Conservation (phyloP, 73 alveolate genomes). For the Tetrahymena elliotti region DNA sequence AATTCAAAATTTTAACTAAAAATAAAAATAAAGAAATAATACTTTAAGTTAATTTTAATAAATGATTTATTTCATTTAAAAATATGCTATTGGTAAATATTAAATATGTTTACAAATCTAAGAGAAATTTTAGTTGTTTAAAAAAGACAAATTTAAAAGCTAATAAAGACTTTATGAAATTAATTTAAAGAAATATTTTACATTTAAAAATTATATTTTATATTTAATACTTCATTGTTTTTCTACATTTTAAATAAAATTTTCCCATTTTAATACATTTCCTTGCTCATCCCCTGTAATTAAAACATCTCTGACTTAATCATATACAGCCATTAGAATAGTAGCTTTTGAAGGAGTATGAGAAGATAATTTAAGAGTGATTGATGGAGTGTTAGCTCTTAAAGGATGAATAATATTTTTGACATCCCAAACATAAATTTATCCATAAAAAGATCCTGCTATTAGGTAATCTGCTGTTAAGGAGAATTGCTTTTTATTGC, state of each 20-base stretch:
- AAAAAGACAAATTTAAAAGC: too few species aligned
- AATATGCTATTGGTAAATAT: too few species aligned
- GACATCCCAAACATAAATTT: background rate
- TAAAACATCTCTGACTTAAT: background rate
- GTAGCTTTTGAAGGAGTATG: background rate
- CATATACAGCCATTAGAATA: background rate
- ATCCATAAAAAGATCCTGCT: background rate
- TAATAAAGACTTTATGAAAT: background rate
- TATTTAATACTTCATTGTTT: background rate
- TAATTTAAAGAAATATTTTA: background rate
- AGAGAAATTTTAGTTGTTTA: too few species aligned
- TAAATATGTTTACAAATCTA: too few species aligned
- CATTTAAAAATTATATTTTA: background rate
- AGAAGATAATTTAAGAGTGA: background rate
- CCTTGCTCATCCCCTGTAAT: background rate
- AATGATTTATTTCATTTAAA: too few species aligned
- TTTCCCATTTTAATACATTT: background rate
- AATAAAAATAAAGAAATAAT: too few species aligned
- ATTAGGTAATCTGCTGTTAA: background rate
- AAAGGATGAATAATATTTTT: background rate
- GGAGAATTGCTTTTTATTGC: background rate
- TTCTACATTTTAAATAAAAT: background rate
- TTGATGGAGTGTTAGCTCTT: background rate
- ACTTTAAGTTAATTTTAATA: too few species aligned
- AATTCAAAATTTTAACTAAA: too few species aligned